phyloP scores from a whole-genome alignment of 2,329 filamentous ascomycete genomes.

The Thielaviopsis populi region DNA sequence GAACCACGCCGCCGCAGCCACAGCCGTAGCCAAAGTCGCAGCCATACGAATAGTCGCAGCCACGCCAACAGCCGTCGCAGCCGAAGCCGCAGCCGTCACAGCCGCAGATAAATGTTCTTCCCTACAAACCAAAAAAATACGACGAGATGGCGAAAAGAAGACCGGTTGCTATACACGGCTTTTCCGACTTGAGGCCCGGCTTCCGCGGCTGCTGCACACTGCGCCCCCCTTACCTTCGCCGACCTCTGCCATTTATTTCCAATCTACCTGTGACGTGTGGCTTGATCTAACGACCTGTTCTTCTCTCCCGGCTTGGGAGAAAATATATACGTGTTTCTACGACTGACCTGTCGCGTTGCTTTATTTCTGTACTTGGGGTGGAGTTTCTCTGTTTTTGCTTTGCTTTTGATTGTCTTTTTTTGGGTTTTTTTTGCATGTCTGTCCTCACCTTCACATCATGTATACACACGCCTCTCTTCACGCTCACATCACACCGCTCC shows the following conservation, averaged over 20 bases:
- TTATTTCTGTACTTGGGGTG: neutral
- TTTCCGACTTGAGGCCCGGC: no score
- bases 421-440: no score
- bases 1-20: neutral
- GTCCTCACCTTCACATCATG: no score
- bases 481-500: no score
- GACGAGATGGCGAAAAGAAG: neutral
- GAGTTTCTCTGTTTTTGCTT: neutral
- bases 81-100: neutral
- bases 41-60: neutral
- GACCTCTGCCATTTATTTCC: neutral
- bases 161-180: no score
- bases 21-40: neutral
- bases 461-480: no score
- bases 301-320: neutral
- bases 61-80: neutral
- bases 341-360: neutral
- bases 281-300: neutral
- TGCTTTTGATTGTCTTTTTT: no score
- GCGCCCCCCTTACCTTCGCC: no score
- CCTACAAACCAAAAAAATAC: neutral
- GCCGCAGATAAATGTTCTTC: neutral
- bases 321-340: neutral
- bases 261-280: neutral
- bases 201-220: no score